A percentile compares a stretch with the other conserved stretches of the same genome.
Evolutionary conservation across 805 yeast genomes (phyloP).

Genomic region (Jamesozyma rosinii): DNA sequence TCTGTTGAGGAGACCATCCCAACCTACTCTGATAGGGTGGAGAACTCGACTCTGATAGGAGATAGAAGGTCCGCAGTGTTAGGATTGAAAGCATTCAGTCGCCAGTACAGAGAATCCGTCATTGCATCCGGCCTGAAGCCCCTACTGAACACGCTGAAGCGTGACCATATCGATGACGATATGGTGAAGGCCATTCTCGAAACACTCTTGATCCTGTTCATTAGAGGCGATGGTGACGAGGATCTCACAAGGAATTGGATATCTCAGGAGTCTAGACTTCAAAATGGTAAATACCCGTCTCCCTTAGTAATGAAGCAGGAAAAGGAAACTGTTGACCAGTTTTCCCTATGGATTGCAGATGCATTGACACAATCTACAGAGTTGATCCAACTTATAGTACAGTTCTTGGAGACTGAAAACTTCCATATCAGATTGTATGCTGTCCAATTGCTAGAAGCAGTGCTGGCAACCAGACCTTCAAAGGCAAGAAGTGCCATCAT

Average conservation of each 20-base stretch:
- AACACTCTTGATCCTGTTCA: constrained; percentile 71
- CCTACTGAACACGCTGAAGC: constrained; percentile 52
- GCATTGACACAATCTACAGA: constrained; percentile 60
- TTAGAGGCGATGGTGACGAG: constrained; percentile 55
- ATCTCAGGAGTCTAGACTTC: constrained; percentile 61
- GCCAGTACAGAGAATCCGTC: constrained; percentile 83
- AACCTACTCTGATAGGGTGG: constrained; percentile 77
- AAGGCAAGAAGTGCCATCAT: constrained; percentile 68
- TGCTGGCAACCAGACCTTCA: constrained; percentile 65
- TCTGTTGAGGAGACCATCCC: constrained; percentile 78
- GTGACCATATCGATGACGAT: constrained; percentile 61
- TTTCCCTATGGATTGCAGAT: constrained; percentile 91
- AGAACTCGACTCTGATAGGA: constrained; percentile 68
- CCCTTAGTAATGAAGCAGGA: constrained; percentile 52
- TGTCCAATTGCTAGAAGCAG: constrained; percentile 74
- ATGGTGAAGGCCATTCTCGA: constrained; percentile 75
- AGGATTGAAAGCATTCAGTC: constrained; percentile 77
- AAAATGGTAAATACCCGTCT: constrained; percentile 72
- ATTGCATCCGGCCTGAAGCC: constrained; percentile 79
- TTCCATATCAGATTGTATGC: constrained; percentile 76
- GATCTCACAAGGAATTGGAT: constrained; percentile 63
- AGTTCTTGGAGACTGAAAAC: constrained; percentile 48
- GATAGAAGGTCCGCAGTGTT: constrained; percentile 89
- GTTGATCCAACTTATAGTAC: constrained; percentile 35
- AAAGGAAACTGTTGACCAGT: constrained; percentile 55